Percentiles rank a stretch among this genome's conserved stretches.
Evolutionary conservation across 768 basidiomycete species (phyloP).

Genomic region (Clitopilus passeckerianus): DNA sequence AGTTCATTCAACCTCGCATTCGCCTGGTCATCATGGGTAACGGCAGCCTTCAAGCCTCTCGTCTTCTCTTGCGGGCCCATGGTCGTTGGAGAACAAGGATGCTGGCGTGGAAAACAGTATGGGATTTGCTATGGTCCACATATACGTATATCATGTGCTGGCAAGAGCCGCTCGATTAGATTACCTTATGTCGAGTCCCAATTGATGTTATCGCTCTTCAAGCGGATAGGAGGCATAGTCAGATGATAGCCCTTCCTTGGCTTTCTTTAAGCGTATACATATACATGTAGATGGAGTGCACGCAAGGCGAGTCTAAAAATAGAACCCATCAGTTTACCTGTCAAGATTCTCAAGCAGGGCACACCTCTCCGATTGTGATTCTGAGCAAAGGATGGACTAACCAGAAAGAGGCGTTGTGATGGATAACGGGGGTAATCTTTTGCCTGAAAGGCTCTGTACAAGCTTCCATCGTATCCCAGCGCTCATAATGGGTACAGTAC

Average conservation of each 20-base stretch:
- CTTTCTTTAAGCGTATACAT: neutral
- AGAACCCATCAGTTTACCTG: neutral
- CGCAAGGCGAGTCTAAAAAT: neutral
- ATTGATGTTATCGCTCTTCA: neutral
- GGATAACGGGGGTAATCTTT: no score
- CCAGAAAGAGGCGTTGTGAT: neutral
- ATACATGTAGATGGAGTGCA: no score
- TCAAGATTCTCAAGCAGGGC: neutral
- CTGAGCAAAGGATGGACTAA: neutral
- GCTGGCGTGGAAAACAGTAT: neutral
- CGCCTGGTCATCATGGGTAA: neutral
- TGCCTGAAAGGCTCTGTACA: no score
- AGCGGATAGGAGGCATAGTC: neutral
- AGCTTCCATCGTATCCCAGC: no score
- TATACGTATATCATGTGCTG: neutral
- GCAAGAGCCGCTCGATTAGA: neutral
- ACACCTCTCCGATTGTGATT: neutral
- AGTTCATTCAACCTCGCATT: constrained; percentile 24
- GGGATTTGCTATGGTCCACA: neutral
- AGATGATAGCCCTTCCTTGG: neutral
- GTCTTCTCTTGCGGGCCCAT: neutral
- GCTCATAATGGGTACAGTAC: no score
- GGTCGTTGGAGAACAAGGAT: neutral
- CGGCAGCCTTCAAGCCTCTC: neutral
- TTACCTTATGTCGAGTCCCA: no score